These are phyloP conservation scores for Nyctanthes arbortristis DNA, from an alignment of 257 asterid genomes.

Conservation along the genomic window DNA sequence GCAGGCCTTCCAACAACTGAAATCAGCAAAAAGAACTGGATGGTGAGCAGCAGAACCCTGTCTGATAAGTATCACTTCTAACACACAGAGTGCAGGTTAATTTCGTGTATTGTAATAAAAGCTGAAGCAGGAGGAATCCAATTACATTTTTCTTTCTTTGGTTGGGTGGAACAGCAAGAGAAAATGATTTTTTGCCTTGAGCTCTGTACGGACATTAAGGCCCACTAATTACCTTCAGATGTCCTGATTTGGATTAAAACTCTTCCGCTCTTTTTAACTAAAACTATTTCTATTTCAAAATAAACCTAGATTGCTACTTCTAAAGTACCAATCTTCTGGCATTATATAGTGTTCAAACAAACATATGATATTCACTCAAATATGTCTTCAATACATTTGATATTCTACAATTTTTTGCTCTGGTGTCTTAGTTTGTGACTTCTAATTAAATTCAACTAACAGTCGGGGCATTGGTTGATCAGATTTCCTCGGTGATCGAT, in stretches of 20 bases:
- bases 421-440: not conserved
- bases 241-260: too few species aligned
- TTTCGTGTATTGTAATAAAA: not conserved
- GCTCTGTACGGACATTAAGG: not conserved
- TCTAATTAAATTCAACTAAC: too few species aligned
- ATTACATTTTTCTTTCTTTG: not conserved
- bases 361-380: too few species aligned
- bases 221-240: not conserved
- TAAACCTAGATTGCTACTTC: too few species aligned
- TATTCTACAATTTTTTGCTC: not conserved
- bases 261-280: too few species aligned
- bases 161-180: not conserved
- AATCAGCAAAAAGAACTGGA: constrained; percentile 17
- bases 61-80: not conserved
- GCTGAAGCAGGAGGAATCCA: not conserved
- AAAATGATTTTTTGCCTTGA: not conserved
- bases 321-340: too few species aligned
- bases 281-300: too few species aligned
- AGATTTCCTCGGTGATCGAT: not conserved
- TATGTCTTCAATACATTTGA: not conserved
- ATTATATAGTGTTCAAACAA: too few species aligned
- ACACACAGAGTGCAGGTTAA: too few species aligned
- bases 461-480: too few species aligned
- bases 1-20: constrained; percentile 94
- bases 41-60: constrained; percentile 1